Evolutionary conservation across 768 basidiomycete species (phyloP).

Genomic region (Suillus discolor): DNA sequence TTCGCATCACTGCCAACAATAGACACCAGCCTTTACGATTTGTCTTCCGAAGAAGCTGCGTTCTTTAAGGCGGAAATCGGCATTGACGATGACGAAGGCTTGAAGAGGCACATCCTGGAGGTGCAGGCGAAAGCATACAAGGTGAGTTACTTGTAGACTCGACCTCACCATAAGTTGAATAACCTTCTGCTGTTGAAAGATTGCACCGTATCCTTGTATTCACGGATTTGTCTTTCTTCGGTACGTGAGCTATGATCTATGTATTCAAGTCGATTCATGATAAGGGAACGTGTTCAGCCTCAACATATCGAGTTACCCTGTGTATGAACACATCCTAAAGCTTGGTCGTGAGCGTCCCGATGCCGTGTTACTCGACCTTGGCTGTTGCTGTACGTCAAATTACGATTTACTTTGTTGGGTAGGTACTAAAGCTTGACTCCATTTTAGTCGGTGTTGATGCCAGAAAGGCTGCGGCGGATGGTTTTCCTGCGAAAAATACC

Average conservation of each 20-base stretch:
- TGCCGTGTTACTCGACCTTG: constrained; percentile 47
- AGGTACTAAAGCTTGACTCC: neutral
- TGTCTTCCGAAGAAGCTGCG: constrained; percentile 10
- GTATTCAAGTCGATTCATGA: neutral
- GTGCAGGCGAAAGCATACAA: constrained; percentile 31
- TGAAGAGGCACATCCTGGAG: constrained; percentile 30
- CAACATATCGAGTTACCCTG: neutral
- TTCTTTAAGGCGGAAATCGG: constrained; percentile 29
- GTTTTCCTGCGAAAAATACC: constrained; percentile 42
- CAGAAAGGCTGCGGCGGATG: constrained; percentile 43
- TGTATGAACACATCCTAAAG: constrained; percentile 32
- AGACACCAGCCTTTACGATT: neutral
- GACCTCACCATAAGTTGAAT: neutral
- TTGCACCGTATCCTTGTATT: constrained; percentile 29
- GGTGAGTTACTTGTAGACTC: constrained; percentile 8
- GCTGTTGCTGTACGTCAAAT: constrained; percentile 43
- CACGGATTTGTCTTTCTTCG: constrained; percentile 24
- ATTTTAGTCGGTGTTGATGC: constrained; percentile 33
- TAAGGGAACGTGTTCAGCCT: neutral
- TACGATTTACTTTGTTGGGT: neutral
- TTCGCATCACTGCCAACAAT: neutral
- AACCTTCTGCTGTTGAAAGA: neutral
- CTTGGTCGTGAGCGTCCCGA: constrained; percentile 38
- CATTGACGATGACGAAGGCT: constrained; percentile 25
- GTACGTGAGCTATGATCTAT: constrained; percentile 13